Conservation (phyloP, 2,329 filamentous ascomycete species). For the Didymella lethalis region DNA sequence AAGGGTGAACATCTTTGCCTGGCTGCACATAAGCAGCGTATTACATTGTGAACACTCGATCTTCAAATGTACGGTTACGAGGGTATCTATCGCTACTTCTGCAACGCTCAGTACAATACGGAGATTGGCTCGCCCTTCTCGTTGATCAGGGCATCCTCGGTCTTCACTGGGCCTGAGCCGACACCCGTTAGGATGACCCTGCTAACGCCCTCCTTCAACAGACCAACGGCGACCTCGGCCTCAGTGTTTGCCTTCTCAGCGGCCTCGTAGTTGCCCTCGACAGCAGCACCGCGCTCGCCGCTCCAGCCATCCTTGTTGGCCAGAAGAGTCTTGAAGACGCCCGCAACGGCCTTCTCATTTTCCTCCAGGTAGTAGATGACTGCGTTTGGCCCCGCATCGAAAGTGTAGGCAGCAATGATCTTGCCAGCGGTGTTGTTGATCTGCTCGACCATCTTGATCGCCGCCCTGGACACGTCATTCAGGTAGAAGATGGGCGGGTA, state of each 20-base stretch:
- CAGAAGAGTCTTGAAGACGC: constrained; percentile 76
- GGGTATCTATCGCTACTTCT: constrained; percentile 19
- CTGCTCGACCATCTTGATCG: constrained; percentile 85
- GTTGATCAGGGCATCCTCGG: constrained; percentile 77
- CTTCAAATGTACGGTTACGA: not conserved
- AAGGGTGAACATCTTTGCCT: not conserved
- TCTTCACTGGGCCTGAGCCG: constrained; percentile 85
- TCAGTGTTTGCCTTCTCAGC: constrained; percentile 68
- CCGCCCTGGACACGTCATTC: constrained; percentile 89
- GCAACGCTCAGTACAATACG: constrained; percentile 15
- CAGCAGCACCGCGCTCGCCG: constrained; percentile 59
- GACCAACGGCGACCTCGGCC: constrained; percentile 48
- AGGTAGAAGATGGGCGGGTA: constrained; percentile 98
- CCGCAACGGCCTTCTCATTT: constrained; percentile 75
- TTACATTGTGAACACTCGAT: not conserved
- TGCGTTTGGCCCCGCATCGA: constrained; percentile 95
- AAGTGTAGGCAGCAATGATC: constrained; percentile 91
- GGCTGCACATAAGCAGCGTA: constrained; percentile 1
- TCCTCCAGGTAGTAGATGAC: constrained; percentile 94
- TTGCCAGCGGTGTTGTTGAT: constrained; percentile 83
- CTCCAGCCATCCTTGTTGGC: constrained; percentile 75
- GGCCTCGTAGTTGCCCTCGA: constrained; percentile 61
- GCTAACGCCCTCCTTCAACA: constrained; percentile 79
- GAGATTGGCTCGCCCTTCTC: constrained; percentile 58
- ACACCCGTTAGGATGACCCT: constrained; percentile 91